Conservation (phyloP, 345 rosid genomes). For the Corchorus capsularis region DNA sequence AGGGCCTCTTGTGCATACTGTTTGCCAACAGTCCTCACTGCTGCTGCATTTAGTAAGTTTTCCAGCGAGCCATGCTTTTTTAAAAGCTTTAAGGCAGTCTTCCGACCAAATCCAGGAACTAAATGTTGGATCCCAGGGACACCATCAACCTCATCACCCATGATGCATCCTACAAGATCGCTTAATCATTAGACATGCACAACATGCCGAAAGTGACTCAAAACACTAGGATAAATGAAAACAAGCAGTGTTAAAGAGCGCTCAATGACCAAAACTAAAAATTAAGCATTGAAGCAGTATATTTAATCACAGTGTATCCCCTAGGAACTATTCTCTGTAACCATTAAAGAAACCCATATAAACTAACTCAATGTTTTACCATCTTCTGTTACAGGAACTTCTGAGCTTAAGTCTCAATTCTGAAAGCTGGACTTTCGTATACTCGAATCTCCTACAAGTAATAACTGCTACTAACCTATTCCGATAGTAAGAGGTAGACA, state of each 20-base stretch:
- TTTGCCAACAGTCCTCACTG: slow-evolving; percentile 82
- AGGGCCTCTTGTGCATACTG: slow-evolving; percentile 87
- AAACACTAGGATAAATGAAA: background rate
- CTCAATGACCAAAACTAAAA: background rate
- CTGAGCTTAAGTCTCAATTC: background rate
- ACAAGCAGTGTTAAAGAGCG: background rate
- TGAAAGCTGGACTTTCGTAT: background rate
- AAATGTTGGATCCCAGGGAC: slow-evolving; percentile 84
- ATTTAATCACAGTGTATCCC: slow-evolving; percentile 1
- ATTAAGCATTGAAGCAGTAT: background rate
- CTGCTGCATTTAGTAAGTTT: slow-evolving; percentile 78
- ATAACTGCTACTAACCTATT: background rate
- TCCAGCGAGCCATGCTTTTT: slow-evolving; percentile 85
- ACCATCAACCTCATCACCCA: slow-evolving; percentile 94
- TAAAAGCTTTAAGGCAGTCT: slow-evolving; percentile 80
- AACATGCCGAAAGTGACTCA: background rate
- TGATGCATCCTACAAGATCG: slow-evolving; percentile 61
- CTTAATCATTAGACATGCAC: slow-evolving; percentile 2
- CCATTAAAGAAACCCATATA: background rate
- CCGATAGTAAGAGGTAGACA: no score
- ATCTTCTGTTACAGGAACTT: slow-evolving; percentile 4
- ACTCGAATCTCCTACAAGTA: background rate
- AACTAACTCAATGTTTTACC: background rate
- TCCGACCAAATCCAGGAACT: slow-evolving; percentile 86
- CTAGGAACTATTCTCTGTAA: background rate